Base-by-base conservation (phyloP, 768 basidiomycete species). In the Tulasnella sp. region DNA sequence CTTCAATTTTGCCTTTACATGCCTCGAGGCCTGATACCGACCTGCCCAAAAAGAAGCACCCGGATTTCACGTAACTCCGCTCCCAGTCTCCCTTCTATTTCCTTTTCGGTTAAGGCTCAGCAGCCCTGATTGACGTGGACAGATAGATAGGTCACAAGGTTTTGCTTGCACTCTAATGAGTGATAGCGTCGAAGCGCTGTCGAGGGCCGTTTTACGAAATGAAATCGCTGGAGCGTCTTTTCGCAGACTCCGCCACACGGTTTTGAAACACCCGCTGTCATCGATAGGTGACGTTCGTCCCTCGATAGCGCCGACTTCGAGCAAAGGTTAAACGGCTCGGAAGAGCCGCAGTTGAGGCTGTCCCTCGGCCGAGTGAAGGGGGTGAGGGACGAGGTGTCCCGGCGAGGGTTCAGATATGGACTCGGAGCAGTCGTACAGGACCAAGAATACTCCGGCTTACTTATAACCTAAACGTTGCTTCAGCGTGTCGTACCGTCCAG, bases 1-100 rank as follows among this genome's bases (percentile, higher is more conserved):
- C 61, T 26, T 35, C 61, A 35, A 67, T 67, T 67, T 67, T 67
- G 61, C 61, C 61, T 67, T 67, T 67, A 67, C 61, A 67, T 67
- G 61, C 61, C 61, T 67, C 61, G 61, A 67, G 61, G 61, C 61
- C 61, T 67, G 61, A 67, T 35, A 67, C 61, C 61, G 61, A 67
- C 61, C 61, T 67, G 29, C 61, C 61, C 35, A 35, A 35, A 67
- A 67, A 67, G 61, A 67, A 67, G 61, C 15, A 29, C n/a, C 55
- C 61, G 29, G 7, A 35, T 67, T 67, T 67, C 11, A 67, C 61
- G 61, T 67, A 67, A 67, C 61, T 67, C 61, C 61, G 61, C 61
- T 26, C 61, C 23, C 32, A 44, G 44, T 44, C 44, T 15, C 35
- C 9, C 61, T 67, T 67, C 61, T 32, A 67, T 67, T 67, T 32